These are phyloP conservation scores for Tolypocladium tropicale DNA, from an alignment of 2,329 filamentous ascomycete species.

Conservation along the genomic window DNA sequence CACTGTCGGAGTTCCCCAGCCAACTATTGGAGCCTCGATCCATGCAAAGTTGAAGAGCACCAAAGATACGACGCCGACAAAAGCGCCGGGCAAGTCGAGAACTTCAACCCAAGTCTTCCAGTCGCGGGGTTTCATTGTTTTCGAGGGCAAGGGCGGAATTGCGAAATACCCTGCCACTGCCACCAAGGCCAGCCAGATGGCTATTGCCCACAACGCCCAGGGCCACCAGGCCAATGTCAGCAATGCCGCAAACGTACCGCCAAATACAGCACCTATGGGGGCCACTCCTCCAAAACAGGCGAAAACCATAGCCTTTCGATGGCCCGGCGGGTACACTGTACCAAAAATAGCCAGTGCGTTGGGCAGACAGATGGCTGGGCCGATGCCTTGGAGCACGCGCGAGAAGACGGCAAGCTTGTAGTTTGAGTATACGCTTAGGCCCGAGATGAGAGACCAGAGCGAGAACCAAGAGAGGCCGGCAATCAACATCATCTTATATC, in stretches of 20 bases:
- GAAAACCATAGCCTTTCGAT: constrained; percentile 51
- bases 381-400: constrained; percentile 49
- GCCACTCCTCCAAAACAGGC: constrained; percentile 35
- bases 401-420: constrained; percentile 36
- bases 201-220: constrained; percentile 34
- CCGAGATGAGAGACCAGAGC: constrained; percentile 39
- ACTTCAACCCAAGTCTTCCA: constrained; percentile 13
- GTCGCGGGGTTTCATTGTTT: constrained; percentile 3
- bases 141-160: constrained; percentile 21
- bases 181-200: constrained; percentile 22
- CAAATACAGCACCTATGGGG: constrained; percentile 33
- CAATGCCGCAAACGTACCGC: constrained; percentile 28
- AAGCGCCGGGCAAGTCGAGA: constrained; percentile 29
- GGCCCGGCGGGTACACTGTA: constrained; percentile 43
- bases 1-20: constrained; percentile 48
- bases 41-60: constrained; percentile 57
- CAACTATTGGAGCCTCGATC: constrained; percentile 52
- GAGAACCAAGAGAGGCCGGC: constrained; percentile 44
- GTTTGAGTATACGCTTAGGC: constrained; percentile 27
- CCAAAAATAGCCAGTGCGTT: constrained; percentile 55
- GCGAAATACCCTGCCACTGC: constrained; percentile 18
- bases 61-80: constrained; percentile 41
- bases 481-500: constrained; percentile 44
- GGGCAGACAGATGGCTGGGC: constrained; percentile 51
- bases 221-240: constrained; percentile 36